Evolutionary conservation across 805 yeast genomes (phyloP).

Genomic region (Starmera caribaea): DNA sequence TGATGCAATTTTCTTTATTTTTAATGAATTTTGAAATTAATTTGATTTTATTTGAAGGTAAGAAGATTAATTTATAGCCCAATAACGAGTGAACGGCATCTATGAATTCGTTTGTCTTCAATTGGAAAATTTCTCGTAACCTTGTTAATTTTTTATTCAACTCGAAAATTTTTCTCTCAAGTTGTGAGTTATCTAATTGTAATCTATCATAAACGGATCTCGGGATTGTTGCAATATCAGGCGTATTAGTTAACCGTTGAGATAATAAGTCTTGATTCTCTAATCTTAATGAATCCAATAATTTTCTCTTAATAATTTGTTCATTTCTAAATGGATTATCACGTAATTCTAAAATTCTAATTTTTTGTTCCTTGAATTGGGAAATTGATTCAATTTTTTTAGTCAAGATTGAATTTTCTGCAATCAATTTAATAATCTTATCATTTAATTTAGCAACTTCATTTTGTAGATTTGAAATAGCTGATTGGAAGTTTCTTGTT

Average conservation of each 20-base stretch:
- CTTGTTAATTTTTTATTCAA: constrained; percentile 43
- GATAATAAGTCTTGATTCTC: constrained; percentile 52
- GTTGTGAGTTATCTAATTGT: constrained; percentile 38
- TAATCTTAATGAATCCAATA: constrained; percentile 37
- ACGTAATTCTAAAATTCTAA: constrained; percentile 51
- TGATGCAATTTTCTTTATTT: constrained; percentile 34
- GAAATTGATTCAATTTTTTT: constrained; percentile 27
- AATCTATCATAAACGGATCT: constrained; percentile 53
- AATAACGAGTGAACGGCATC: constrained; percentile 56
- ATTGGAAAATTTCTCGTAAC: constrained; percentile 44
- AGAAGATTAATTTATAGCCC: constrained; percentile 67
- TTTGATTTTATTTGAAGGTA: constrained; percentile 46
- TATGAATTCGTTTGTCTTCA: constrained; percentile 63
- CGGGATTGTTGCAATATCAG: constrained; percentile 35
- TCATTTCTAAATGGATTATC: constrained; percentile 56
- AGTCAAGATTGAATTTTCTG: constrained; percentile 25
- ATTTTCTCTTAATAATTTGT: constrained; percentile 47
- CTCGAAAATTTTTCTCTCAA: constrained; percentile 38
- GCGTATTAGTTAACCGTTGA: constrained; percentile 2
- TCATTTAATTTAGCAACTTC: constrained; percentile 31
- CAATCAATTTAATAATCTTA: constrained; percentile 26
- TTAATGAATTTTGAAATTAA: constrained; percentile 36
- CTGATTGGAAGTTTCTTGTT: constrained; percentile 17
- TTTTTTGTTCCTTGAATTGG: constrained; percentile 25
- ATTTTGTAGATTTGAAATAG: constrained; percentile 25